Conservation (phyloP, 192 early-diverging fungal genomes). For the Diversispora eburnea region DNA sequence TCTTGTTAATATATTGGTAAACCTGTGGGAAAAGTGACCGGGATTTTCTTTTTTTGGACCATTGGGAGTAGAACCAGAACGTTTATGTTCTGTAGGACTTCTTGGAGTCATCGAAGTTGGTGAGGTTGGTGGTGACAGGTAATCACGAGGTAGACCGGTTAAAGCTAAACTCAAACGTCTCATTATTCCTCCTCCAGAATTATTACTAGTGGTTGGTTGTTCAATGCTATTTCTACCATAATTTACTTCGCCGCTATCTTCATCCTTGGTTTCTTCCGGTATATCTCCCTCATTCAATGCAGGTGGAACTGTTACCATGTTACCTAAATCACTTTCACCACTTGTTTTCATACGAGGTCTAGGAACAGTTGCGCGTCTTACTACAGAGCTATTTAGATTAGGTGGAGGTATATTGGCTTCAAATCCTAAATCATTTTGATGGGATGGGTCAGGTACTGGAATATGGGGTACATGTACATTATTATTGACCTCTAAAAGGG, state of each 20-base stretch:
- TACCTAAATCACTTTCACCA: constrained; percentile 13
- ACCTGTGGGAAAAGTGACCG: constrained; percentile 2
- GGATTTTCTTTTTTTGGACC: constrained; percentile 21
- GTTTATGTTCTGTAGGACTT: constrained; percentile 9
- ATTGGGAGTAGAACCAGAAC: constrained; percentile 22
- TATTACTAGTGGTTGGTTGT: neutral
- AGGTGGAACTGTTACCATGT: constrained; percentile 6
- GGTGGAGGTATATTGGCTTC: neutral
- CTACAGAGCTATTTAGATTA: neutral
- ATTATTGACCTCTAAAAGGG: neutral
- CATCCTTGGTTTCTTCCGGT: constrained; percentile 25
- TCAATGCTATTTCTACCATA: constrained; percentile 22
- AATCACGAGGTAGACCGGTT: constrained; percentile 14
- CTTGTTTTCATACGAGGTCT: constrained; percentile 26
- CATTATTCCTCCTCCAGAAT: constrained; percentile 21
- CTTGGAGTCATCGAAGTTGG: neutral
- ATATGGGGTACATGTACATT: constrained; percentile 10
- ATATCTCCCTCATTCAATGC: constrained; percentile 12
- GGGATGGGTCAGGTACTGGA: constrained; percentile 23
- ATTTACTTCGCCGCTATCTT: constrained; percentile 26
- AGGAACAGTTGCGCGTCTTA: constrained; percentile 27
- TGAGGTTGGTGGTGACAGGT: constrained; percentile 1
- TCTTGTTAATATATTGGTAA: constrained; percentile 24
- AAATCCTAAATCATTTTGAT: constrained; percentile 5
- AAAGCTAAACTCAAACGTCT: constrained; percentile 30